These are phyloP conservation scores for Zoysia pacifica DNA, from an alignment of 176 grass and related monocot species.

Conservation along the genomic window DNA sequence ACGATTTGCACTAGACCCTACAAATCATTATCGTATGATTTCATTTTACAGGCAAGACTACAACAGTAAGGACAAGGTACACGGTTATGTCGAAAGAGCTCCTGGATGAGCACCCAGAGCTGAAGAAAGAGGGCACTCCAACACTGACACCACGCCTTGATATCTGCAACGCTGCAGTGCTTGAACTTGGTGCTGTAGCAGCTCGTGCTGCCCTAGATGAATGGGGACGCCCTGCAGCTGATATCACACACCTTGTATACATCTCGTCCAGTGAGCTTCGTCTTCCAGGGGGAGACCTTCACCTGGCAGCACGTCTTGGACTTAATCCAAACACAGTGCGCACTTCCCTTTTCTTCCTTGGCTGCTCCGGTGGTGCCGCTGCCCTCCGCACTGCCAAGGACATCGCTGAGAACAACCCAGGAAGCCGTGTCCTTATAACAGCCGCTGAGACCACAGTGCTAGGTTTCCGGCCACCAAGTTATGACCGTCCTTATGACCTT, in stretches of 20 bases:
- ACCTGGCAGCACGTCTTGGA: conserved; percentile 69
- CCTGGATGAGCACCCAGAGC: conserved; percentile 76
- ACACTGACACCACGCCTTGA: conserved; percentile 74
- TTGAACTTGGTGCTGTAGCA: conserved; percentile 67
- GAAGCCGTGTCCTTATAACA: conserved; percentile 69
- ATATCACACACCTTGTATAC: conserved; percentile 86
- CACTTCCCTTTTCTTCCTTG: conserved; percentile 74
- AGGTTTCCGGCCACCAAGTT: conserved; percentile 78
- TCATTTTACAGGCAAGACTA: conserved; percentile 65
- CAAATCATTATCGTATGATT: conserved; percentile 10
- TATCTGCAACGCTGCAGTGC: conserved; percentile 76
- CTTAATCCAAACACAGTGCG: conserved; percentile 57
- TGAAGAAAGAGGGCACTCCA: conserved; percentile 65
- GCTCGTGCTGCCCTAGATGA: conserved; percentile 59
- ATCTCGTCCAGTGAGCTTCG: conserved; percentile 90
- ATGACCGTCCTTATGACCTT: conserved; percentile 78
- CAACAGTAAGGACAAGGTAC: conserved; percentile 84
- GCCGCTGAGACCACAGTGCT: conserved; percentile 84
- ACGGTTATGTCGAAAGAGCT: conserved; percentile 87
- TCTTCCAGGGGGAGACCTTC: conserved; percentile 77
- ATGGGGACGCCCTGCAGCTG: conserved; percentile 60
- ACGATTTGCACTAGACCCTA: conserved; percentile 14
- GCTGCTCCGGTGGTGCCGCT: conserved; percentile 80
- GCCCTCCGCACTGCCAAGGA: conserved; percentile 91
- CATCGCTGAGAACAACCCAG: conserved; percentile 89